Evolutionary conservation across 2,329 filamentous ascomycete species (phyloP), one percentile per base, ranked within the genome.

Genomic region (Kalmusia sp.): DNA sequence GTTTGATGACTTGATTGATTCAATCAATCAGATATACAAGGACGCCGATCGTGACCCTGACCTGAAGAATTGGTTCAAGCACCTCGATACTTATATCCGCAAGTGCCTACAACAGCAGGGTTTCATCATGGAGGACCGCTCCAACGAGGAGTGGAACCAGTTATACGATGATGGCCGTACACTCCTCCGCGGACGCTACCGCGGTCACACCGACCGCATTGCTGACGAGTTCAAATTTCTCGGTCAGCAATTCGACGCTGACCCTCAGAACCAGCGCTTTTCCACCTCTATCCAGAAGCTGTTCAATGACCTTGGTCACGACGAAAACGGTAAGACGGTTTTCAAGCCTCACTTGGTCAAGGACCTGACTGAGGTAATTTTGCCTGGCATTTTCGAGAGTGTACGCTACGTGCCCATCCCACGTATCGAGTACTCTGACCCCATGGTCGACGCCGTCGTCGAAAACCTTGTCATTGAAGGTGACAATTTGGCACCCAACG

Each of bases 401-500:
- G 81, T 95, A 51, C 88, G 91, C 56, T 99, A 99, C 75, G 84
- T 99, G 12, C 92, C 95, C 3, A 86, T 99, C 44, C 95, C 95
- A 19, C 90, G 95, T 51, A 96, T 99, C 55, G 95, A 99, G 79
- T 95, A 92, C 70, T 89, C 87, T 1, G 95, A 98, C 65, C 82
- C 84, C 2, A 86, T 88, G 81, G 82, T 96, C 46, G 95, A 99
- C 75, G 89, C 89, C 43, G 85, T 98, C 43, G 85, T 99, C 38
- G 95, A 99, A 80, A 99, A 99, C 75, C 80, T 99, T 9, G 89
- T 97, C 39, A 84, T 99, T 47, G 95, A 99, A 79, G 93, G 91
- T 61, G 93, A 98, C 80, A 99, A 99, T 78, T 87, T 99, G 64
- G 92, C 93, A 78, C 95, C 95, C 59, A 99, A 99, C 66, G 83